These are phyloP conservation scores for Cichorium intybus DNA, from an alignment of 140 eudicot genomes.

Conservation along the genomic window DNA sequence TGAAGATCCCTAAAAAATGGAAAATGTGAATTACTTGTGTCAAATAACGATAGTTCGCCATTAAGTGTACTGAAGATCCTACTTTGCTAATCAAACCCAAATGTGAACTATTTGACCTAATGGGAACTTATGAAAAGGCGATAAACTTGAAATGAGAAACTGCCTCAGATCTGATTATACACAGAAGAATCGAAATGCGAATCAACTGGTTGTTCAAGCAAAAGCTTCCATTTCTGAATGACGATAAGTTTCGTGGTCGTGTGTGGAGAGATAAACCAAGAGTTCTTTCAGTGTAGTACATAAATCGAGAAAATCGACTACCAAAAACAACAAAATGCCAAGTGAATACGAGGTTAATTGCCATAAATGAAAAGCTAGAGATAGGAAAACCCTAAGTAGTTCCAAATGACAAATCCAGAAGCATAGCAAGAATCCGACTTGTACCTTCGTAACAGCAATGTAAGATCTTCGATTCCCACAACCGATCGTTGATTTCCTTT, in stretches of 20 bases:
- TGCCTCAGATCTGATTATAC: slow-evolving; percentile 29
- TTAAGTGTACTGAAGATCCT: slow-evolving; percentile 11
- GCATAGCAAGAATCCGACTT: slow-evolving; percentile 8
- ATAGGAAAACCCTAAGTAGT: slow-evolving; percentile 12
- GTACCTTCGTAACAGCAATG: slow-evolving; percentile 34
- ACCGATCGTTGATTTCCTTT: slow-evolving; percentile 39
- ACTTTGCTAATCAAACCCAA: slow-evolving; percentile 10
- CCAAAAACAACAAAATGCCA: slow-evolving; percentile 13
- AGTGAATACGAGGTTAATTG: not conserved
- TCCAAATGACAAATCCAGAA: not conserved
- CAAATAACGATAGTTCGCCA: slow-evolving; percentile 1
- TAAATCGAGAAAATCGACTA: slow-evolving; percentile 2
- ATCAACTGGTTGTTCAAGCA: not conserved
- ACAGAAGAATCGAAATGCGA: slow-evolving; percentile 11
- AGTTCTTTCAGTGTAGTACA: not conserved
- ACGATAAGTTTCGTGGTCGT: not conserved
- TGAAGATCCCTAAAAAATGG: slow-evolving; percentile 23
- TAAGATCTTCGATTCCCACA: slow-evolving; percentile 42
- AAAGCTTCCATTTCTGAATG: not conserved
- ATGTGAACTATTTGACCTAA: slow-evolving; percentile 6
- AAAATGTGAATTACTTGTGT: slow-evolving; percentile 17
- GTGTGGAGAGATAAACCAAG: not conserved
- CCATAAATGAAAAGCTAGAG: not conserved
- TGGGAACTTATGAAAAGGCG: not conserved
- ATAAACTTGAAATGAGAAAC: not conserved